Conservation (phyloP, 129 eudicot species). For the Centella asiatica region DNA sequence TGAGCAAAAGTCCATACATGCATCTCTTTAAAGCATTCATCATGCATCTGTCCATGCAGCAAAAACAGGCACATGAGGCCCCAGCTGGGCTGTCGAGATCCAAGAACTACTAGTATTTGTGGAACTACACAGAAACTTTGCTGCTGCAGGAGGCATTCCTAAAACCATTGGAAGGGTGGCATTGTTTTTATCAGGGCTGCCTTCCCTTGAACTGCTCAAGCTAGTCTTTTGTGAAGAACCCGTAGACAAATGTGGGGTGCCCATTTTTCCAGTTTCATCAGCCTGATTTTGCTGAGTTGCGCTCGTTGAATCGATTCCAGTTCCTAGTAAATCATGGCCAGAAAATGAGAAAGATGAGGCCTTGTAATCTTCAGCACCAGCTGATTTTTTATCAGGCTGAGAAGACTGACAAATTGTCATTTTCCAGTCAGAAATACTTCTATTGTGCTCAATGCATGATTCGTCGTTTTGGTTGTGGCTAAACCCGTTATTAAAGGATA, state of each 20-base stretch:
- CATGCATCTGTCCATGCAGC: no score
- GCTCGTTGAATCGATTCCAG: slow-evolving; percentile 7
- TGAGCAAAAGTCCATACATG: slow-evolving; percentile 11
- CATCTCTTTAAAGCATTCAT: slow-evolving; percentile 17
- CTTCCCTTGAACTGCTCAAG: slow-evolving; percentile 62
- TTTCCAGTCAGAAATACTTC: slow-evolving; percentile 47
- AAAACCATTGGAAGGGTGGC: slow-evolving; percentile 29
- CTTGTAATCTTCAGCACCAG: no score
- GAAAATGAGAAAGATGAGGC: no score
- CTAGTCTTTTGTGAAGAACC: slow-evolving; percentile 57
- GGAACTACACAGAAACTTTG: no score
- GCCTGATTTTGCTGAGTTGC: slow-evolving; percentile 12
- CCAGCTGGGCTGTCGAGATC: no score
- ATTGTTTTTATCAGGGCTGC: slow-evolving; percentile 37
- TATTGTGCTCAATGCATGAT: slow-evolving; percentile 14
- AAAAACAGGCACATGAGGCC: no score
- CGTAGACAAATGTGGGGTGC: slow-evolving; percentile 35
- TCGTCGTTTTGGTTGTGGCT: slow-evolving; percentile 14
- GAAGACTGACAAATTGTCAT: slow-evolving; percentile 32
- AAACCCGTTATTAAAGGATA: slow-evolving; percentile 3
- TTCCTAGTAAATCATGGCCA: slow-evolving; percentile 4
- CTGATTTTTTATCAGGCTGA: not conserved
- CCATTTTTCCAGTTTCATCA: slow-evolving; percentile 31
- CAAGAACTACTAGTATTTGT: no score
- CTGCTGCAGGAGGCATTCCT: slow-evolving; percentile 16